These are phyloP conservation scores for Ogataea minuta DNA, from an alignment of 805 yeast species.

Conservation along the genomic window DNA sequence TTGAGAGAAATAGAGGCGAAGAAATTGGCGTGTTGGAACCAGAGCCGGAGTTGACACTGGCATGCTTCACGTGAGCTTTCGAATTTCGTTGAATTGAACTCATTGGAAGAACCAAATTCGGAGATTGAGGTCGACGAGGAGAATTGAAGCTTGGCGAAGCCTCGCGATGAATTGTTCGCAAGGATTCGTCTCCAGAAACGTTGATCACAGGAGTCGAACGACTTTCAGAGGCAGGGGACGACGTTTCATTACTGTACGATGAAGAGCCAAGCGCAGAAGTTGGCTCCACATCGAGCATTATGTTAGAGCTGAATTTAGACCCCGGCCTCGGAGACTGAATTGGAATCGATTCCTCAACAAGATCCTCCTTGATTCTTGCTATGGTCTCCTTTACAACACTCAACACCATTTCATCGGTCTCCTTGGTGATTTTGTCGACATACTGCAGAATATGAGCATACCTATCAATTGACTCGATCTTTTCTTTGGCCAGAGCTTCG, in stretches of 20 bases:
- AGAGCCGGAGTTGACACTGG: conserved; percentile 17
- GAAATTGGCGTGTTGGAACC: conserved; percentile 46
- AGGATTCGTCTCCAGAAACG: conserved; percentile 23
- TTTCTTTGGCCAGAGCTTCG: conserved; percentile 53
- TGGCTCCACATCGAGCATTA: conserved; percentile 27
- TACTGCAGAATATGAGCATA: conserved; percentile 72
- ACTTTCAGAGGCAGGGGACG: conserved; percentile 22
- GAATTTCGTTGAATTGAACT: conserved; percentile 61
- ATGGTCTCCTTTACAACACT: conserved; percentile 63
- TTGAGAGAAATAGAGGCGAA: conserved; percentile 55
- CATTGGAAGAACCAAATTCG: conserved; percentile 52
- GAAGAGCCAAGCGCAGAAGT: conserved; percentile 4
- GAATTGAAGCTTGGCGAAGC: conserved; percentile 35
- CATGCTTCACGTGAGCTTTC: conserved; percentile 18
- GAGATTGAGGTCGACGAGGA: conserved; percentile 59
- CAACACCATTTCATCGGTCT: conserved; percentile 70
- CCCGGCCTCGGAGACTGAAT: conserved; percentile 24
- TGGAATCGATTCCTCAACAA: conserved; percentile 16
- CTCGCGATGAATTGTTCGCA: conserved; percentile 9
- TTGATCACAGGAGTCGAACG: conserved; percentile 30
- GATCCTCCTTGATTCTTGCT: conserved; percentile 44
- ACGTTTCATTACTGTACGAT: conserved; percentile 13
- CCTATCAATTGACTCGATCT: conserved; percentile 67
- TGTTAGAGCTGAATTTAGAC: conserved; percentile 9
- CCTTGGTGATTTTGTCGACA: conserved; percentile 72